Conservation (phyloP, 768 basidiomycete genomes). For the Lactarius hatsudake region DNA sequence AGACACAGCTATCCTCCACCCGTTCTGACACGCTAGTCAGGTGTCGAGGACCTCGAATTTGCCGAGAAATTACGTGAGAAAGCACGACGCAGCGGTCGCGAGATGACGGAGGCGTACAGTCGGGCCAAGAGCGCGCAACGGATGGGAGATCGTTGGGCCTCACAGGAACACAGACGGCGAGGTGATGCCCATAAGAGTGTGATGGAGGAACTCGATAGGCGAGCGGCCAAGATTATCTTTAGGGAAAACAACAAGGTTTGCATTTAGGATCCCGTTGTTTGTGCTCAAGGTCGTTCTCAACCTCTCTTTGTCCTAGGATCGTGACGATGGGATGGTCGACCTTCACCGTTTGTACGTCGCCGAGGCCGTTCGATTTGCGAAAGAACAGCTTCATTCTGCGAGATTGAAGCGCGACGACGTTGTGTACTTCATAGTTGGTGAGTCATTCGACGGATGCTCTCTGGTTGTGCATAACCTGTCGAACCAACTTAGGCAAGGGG, state of each 20-base stretch:
- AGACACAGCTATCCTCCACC: background rate
- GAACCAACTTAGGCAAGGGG: conserved; percentile 9
- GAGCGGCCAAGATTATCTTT: conserved; percentile 8
- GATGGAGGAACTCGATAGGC: conserved; percentile 3
- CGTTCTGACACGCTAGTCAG: background rate
- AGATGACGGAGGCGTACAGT: background rate
- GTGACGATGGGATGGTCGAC: conserved; percentile 3
- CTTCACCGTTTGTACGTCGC: conserved; percentile 12
- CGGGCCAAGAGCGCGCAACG: conserved; percentile 1
- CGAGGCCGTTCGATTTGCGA: conserved; percentile 11
- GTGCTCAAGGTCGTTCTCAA: background rate
- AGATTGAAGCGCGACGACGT: background rate
- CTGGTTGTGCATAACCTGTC: background rate
- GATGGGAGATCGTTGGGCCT: background rate
- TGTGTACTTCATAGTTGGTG: conserved; percentile 21
- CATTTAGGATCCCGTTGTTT: background rate
- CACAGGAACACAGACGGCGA: background rate
- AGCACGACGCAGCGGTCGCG: background rate
- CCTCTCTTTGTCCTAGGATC: background rate
- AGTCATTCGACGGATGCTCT: background rate
- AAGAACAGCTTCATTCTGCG: background rate
- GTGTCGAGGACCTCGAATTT: background rate
- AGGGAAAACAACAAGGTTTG: conserved; percentile 21
- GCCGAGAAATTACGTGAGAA: background rate
- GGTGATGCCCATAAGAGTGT: background rate